Evolutionary conservation across 2,329 filamentous ascomycete genomes (phyloP).

Genomic region (Aureobasidium leucospermi): DNA sequence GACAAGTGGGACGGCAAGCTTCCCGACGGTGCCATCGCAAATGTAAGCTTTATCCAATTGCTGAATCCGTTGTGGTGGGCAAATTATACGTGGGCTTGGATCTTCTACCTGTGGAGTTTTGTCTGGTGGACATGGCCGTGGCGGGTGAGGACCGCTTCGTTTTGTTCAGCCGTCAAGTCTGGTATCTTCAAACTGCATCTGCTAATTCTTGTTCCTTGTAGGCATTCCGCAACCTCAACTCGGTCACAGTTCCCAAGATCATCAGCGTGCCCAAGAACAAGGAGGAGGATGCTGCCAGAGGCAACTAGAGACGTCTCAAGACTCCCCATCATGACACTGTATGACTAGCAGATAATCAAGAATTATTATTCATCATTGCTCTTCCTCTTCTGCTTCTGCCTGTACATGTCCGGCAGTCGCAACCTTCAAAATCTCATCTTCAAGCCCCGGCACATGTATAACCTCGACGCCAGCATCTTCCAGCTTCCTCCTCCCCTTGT

Average conservation of each 20-base stretch:
- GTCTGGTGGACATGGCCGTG: slow-evolving; percentile 33
- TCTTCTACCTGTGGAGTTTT: slow-evolving; percentile 33
- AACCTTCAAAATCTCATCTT: slow-evolving; percentile 71
- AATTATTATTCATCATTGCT: neutral
- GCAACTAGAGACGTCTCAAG: slow-evolving; percentile 27
- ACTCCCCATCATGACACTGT: neutral
- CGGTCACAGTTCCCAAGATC: slow-evolving; percentile 44
- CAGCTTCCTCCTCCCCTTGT: slow-evolving; percentile 64
- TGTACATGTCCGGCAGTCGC: slow-evolving; percentile 70
- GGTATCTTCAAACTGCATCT: neutral
- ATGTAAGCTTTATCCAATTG: slow-evolving; percentile 39
- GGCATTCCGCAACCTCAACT: slow-evolving; percentile 47
- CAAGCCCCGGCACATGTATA: slow-evolving; percentile 64
- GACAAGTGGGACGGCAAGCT: slow-evolving; percentile 50
- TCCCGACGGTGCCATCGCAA: slow-evolving; percentile 42
- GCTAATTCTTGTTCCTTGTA: slow-evolving; percentile 28
- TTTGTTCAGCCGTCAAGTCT: neutral
- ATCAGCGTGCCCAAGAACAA: slow-evolving; percentile 47
- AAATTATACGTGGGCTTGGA: slow-evolving; percentile 31
- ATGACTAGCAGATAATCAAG: neutral
- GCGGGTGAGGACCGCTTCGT: slow-evolving; percentile 29
- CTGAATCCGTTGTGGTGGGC: slow-evolving; percentile 33
- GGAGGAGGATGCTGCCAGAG: slow-evolving; percentile 44
- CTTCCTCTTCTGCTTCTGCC: neutral
- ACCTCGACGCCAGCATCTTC: slow-evolving; percentile 67